Evolutionary conservation across 345 rosid species (phyloP), one percentile per base, ranked within the genome.

Genomic region (Syzygium jambos): DNA sequence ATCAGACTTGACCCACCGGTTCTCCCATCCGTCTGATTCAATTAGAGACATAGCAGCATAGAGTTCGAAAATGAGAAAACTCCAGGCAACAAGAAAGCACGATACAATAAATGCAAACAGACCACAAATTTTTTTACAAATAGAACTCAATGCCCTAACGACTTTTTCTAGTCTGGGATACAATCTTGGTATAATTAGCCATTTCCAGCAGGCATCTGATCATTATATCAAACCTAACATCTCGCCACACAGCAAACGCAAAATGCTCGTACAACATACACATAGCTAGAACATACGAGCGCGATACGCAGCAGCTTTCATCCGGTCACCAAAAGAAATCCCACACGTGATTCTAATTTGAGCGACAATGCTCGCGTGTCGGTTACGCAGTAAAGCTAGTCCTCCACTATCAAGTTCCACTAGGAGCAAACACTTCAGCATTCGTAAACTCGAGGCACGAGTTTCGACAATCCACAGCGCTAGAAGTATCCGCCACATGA

Each of bases 11-110:
- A 96, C 98, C 99, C 99, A 98, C 56, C 95, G 90, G 25, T 25
- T 95, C 90, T 96, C 98, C 99, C 99, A 98, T 90, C 99, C 99
- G 89, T 95, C 99, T 98, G 21, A 53, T 89, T 5, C 19, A 46
- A 84, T 87, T 46, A 59, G 56, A 87, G 23, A 51, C n/a, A 54
- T 52, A 11, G n/a, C 46, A 38, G 9, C n/a, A 65, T 43, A 17
- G n/a, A 41, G 22, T 6, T 78, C 3, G 13, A 59, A 41, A 38
- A 59, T 27, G 25, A 85, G 34, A 89, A 11, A 87, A 27, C 51
- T 51, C 51, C 41, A 55, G n/a, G 41, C 65, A 55, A 55, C 46
- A 51, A 53, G 52, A 59, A 85, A 85, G 52, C 87, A 51, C 27
- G 21, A 10, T 11, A 19, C 14, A 1, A 73, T 30, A 8, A 9